Evolutionary conservation across 345 rosid species (phyloP), one percentile per base, ranked within the genome.

Genomic region (Eucalyptus marginata): DNA sequence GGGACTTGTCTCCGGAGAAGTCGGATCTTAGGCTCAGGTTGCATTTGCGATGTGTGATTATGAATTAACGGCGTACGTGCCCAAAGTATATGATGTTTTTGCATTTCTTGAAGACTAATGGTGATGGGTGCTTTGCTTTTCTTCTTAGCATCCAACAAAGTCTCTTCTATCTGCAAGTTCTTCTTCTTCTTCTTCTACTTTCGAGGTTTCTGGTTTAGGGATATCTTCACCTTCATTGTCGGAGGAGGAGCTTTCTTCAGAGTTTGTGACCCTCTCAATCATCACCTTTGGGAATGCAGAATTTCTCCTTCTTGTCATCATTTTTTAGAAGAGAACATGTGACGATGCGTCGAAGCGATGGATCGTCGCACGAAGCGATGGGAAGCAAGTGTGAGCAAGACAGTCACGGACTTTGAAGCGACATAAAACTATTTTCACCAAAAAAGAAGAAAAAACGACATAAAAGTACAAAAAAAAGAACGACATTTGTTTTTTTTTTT

Each of bases 81-180:
- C 12, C 12, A 56, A 56, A 56, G 12, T 56, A 56, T 22, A 7
- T 56, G 1, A 56, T 56, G 29, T 56, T 24, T 22, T 10, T 56
- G 62, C 29, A 56, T 95, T 95, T 96, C 95, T 94, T 94, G 89
- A 96, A 97, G 98, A 90, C 94, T 94, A 59, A 96, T 94, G 89
- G 98, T 95, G 86, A 97, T 95, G 89, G 96, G 96, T 51, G 92
- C 92, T 91, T 96, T 96, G 83, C 94, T 93, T 92, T 97, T 95
- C 79, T 90, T 93, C 92, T 93, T 93, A n/a, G 16, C 56, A 83
- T 33, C 92, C 86, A 88, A 24, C 49, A 49, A 62, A 49, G 80
- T 43, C 54, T 85, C 90, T 56, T 24, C 87, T 90, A 76, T 92
- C 58, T 25, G 51, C 59, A 29, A 36, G 3, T 36, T 36, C 40